Base-by-base conservation (phyloP, 257 asterid genomes). In the Gentiana straminea region DNA sequence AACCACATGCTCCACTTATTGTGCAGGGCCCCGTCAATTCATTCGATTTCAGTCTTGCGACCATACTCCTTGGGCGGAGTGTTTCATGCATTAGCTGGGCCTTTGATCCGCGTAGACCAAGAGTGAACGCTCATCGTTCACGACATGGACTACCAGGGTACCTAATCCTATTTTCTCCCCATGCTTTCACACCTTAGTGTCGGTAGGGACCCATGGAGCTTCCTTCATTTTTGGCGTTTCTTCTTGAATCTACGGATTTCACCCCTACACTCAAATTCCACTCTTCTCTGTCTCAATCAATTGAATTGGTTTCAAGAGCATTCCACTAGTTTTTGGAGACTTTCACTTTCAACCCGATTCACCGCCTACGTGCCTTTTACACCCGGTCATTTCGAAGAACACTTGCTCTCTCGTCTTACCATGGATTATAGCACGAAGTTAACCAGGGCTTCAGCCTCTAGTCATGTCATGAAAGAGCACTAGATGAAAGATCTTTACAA, bases 131-230 rank as follows among this genome's bases (percentile, higher is more conserved):
- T 48, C 52, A 48, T 48, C 67, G 35, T 44, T 7, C 32, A 44
- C 37, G 4, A 36, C 38, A 62, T 62, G 60, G 57, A 53, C 60
- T 39, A 13, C 50, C 47, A 59, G 37, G 41, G 49, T 48, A 64
- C 37, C 33, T 64, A 13, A 49, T 32, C 58, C 10, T 52, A 32
- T 41, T 62, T 38, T 12, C 46, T 43, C 60, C 59, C 51, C 35
- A 41, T 33, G 53, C 46, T 62, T 52, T 52, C 51, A n/a, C 66
- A 1, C 45, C 4, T n/a, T n/a, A 48, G 52, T 4, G 11, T 62
- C 8, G 33, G 52, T 52, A 52, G 35, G 64, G 54, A 62, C 66
- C 66, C 59, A 62, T 2, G 52, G 59, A 52, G 66, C 45, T 51
- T 34, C 52, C 47, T 51, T 62, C 13, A 13, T 52, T 52, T 62